Percentiles rank a stretch among this genome's conserved stretches.
These are phyloP conservation scores for Eucalyptus rudis DNA, from an alignment of 345 rosid genomes.

Conservation along the genomic window DNA sequence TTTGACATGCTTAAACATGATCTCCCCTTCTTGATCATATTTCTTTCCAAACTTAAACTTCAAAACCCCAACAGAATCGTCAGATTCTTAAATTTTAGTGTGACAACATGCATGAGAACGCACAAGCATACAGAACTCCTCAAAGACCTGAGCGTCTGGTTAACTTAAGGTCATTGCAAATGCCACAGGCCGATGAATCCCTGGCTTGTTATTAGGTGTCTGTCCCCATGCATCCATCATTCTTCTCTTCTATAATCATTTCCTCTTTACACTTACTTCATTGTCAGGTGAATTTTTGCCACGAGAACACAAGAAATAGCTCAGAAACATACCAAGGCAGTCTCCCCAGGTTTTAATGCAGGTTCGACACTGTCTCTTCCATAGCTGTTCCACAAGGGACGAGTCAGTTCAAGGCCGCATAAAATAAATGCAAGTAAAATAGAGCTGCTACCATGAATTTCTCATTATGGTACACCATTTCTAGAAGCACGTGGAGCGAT, in stretches of 20 bases:
- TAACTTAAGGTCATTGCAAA: not conserved
- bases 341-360: slow-evolving; percentile 78
- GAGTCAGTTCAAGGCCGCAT: not conserved
- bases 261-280: not conserved
- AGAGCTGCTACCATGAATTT: not conserved
- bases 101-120: not conserved
- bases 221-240: not conserved
- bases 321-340: slow-evolving; percentile 47
- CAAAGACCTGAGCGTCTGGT: not conserved
- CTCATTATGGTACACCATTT: not conserved
- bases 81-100: not conserved
- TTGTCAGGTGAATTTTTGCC: not conserved
- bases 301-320: not conserved
- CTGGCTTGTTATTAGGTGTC: not conserved
- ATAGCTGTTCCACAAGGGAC: slow-evolving; percentile 23
- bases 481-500: not conserved
- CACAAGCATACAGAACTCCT: not conserved
- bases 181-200: not conserved
- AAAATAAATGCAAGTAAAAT: not conserved
- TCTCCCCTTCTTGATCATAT: not conserved
- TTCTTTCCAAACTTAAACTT: not conserved
- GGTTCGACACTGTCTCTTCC: slow-evolving; percentile 82
- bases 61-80: not conserved
- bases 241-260: not conserved
- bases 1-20: not conserved